These are phyloP conservation scores for Rubia peregrina DNA, from an alignment of 305 asterid genomes.

Conservation along the genomic window DNA sequence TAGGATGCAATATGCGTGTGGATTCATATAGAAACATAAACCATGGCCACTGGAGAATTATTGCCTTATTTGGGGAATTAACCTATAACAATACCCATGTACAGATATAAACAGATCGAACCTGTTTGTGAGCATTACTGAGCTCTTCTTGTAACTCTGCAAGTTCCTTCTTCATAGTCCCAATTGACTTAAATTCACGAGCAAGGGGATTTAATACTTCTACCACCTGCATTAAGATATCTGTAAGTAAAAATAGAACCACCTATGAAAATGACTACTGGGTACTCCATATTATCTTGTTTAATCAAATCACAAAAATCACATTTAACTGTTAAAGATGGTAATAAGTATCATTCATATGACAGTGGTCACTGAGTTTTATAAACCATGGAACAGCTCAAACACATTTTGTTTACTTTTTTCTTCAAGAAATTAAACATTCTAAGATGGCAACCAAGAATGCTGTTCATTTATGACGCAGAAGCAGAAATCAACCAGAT, in stretches of 20 bases:
- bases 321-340: no score
- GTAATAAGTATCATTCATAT: not conserved
- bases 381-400: not conserved
- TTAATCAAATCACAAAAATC: not conserved
- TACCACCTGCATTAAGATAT: slow-evolving; percentile 52
- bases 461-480: not conserved
- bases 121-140: slow-evolving; percentile 62
- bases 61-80: not conserved
- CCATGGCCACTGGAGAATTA: not conserved
- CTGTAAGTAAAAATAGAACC: not conserved
- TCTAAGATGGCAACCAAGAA: not conserved
- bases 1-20: not conserved
- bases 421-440: not conserved
- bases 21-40: not conserved
- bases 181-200: slow-evolving; percentile 79
- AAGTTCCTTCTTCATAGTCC: slow-evolving; percentile 70
- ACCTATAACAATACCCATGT: not conserved
- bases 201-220: slow-evolving; percentile 88
- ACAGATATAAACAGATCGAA: not conserved
- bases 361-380: not conserved
- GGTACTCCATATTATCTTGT: not conserved
- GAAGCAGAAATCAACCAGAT: not conserved
- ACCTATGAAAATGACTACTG: not conserved
- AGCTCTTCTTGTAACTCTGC: slow-evolving; percentile 74
- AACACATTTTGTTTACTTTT: not conserved